Base-by-base conservation (phyloP, 352 stramenopile species). In the Phytopythium delawarense region DNA sequence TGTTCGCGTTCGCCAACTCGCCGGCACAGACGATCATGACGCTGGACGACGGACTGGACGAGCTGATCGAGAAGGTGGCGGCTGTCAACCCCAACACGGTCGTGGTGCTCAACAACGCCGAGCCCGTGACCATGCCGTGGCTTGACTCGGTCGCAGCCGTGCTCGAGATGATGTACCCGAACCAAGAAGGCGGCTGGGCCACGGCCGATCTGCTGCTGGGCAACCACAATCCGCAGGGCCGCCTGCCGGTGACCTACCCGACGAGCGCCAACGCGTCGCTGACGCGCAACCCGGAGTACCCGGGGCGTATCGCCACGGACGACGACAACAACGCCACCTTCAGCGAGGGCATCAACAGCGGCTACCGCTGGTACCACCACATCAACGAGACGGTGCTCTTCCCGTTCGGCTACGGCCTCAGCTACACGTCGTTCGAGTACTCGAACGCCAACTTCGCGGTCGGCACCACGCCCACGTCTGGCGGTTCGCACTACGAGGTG, bases 381-480 rank as follows among this genome's bases (percentile, higher is more conserved):
- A 62, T 57, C 25, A 74, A 71, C 64, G 65, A 57, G 60, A 74
- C 59, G 45, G 67, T 74, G 52, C 42, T 69, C 50, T 74, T 74
- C 61, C 67, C 67, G 57, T 74, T 74, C 57, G 67, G 67, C 30
- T 71, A 60, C 46, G 67, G 67, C 13, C 54, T 71, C 37, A 74
- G 60, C 57, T 74, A 74, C 64, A 74, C 67, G 21, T 66, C 64
- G 39, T 74, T 74, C 60, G 67, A 74, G 40, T 74, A 74, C 60
- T 67, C 62, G 53, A 66, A 59, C 61, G 60, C 67, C 37, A 71
- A 65, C 60, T 74, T 74, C 57, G 55, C 56, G 49, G 58, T 50
- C 3, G 57, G 50, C 46, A 57, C 63, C 5, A 12, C 60, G 16
- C 51, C 64, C n/a, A 57, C 63, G 23, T 55, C 62, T n/a, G 59